These are phyloP conservation scores for Trichoderma gracile DNA, from an alignment of 2,329 filamentous ascomycete genomes.

Conservation along the genomic window DNA sequence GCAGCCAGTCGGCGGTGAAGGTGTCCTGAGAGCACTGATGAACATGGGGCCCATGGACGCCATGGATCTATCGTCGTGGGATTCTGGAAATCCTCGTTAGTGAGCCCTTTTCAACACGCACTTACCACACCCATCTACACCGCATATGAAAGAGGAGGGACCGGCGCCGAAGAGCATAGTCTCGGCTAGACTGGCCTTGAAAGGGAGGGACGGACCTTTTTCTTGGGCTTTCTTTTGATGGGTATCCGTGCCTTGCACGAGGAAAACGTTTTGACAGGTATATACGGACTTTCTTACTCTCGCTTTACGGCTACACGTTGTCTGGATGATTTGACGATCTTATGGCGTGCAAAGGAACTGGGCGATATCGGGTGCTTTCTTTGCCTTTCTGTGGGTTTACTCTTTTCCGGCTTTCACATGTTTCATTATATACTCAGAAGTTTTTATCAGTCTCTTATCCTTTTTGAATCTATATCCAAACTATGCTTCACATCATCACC, in stretches of 20 bases:
- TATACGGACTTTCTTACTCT: conserved; percentile 14
- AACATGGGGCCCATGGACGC: conserved; percentile 61
- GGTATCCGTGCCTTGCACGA: not conserved
- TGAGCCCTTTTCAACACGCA: not conserved
- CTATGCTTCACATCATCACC: not conserved
- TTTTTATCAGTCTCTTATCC: not conserved
- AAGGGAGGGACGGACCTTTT: not conserved
- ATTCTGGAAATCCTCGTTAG: conserved; percentile 37
- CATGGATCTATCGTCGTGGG: conserved; percentile 57
- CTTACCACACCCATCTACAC: not conserved
- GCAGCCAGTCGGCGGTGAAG: conserved; percentile 58
- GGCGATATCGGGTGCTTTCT: not conserved
- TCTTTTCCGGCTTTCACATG: not conserved
- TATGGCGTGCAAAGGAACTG: conserved; percentile 14
- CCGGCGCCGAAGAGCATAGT: not conserved
- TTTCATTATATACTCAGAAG: not conserved
- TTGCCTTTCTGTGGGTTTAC: not conserved
- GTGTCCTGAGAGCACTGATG: conserved; percentile 58
- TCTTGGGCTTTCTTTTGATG: not conserved
- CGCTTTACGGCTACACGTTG: conserved; percentile 8
- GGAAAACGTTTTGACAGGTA: conserved; percentile 22
- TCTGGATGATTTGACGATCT: conserved; percentile 17
- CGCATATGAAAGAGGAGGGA: not conserved
- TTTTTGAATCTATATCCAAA: not conserved
- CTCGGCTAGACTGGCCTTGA: not conserved